Evolutionary conservation across 257 asterid genomes (phyloP), one percentile per base, ranked within the genome.

Genomic region (Solanum infundibuliforme): DNA sequence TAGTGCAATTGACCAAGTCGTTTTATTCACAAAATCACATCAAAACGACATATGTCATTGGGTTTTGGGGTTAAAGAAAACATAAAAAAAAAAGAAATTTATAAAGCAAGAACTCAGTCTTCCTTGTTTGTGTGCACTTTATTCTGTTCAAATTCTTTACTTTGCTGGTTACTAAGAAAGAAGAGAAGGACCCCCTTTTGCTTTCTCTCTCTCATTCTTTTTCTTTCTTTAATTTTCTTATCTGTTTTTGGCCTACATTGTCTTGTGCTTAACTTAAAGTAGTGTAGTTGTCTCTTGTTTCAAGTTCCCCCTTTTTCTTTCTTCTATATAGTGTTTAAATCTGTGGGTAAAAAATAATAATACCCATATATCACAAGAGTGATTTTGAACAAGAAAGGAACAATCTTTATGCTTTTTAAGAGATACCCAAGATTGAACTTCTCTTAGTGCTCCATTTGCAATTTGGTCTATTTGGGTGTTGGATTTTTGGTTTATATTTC

Each of bases 121-220:
- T 87, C 39, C 55, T 95, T 52, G 94, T 21, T 84, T 84, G 21
- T 68, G 90, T 58, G 91, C 91, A 88, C 98, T 95, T 96, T 95
- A 95, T 94, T 96, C 95, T 91, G 92, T 93, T 94, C 93, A 94
- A 95, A 92, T 93, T 91, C 91, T 91, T 92, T 92, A 90, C 94
- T 88, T 93, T 92, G 93, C 93, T 90, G 69, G 90, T 90, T 89
- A 90, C 93, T 89, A 76, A 89, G 85, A 76, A 92, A 91, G 91
- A 87, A 88, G 83, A 84, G 90, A 87, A 88, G 90, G 74, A 43
- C 87, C 84, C 85, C 82, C 84, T 81, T 82, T 60, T 41, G 29
- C 87, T 25, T 87, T 76, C 68, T 86, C 91, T 86, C 93, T 88
- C 92, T 79, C 43, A 75, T 87, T 84, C 91, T 88, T 88, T 88